Conservation (phyloP, 805 yeast genomes). For the Wickerhamiella nectarea region DNA sequence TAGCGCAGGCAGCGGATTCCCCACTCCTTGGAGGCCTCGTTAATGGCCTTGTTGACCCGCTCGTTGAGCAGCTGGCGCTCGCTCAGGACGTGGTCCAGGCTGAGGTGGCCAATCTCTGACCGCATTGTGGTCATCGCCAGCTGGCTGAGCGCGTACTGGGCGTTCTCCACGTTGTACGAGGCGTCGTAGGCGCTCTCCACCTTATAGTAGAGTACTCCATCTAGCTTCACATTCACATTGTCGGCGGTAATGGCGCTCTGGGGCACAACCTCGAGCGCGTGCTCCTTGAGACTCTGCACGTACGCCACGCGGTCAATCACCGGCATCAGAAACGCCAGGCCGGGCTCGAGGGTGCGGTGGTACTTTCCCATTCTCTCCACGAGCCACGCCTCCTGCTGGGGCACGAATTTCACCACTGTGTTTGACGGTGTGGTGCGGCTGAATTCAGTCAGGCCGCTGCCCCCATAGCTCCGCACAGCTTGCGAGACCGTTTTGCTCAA, state of each 20-base stretch:
- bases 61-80: constrained; percentile 62
- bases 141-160: constrained; percentile 72
- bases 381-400: constrained; percentile 84
- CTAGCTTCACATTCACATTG: constrained; percentile 72
- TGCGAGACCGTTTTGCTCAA: neutral
- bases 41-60: constrained; percentile 64
- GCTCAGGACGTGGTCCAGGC: constrained; percentile 62
- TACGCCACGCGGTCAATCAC: constrained; percentile 62
- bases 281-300: constrained; percentile 70
- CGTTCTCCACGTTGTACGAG: constrained; percentile 77
- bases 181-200: constrained; percentile 77
- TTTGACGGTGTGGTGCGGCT: constrained; percentile 39
- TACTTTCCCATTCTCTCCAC: constrained; percentile 87
- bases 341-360: constrained; percentile 55
- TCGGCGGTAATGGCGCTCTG: constrained; percentile 80
- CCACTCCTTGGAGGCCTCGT: constrained; percentile 78
- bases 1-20: constrained; percentile 73
- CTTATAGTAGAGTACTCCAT: constrained; percentile 66
- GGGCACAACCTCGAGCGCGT: constrained; percentile 72
- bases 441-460: constrained; percentile 2
- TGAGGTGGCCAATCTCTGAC: constrained; percentile 71
- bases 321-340: constrained; percentile 61
- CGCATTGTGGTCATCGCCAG: constrained; percentile 87
- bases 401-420: constrained; percentile 64
- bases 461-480: constrained; percentile 1